Evolutionary conservation across 176 grass and related monocot genomes (phyloP).

Genomic region (Dendrocalamus sinicus): DNA sequence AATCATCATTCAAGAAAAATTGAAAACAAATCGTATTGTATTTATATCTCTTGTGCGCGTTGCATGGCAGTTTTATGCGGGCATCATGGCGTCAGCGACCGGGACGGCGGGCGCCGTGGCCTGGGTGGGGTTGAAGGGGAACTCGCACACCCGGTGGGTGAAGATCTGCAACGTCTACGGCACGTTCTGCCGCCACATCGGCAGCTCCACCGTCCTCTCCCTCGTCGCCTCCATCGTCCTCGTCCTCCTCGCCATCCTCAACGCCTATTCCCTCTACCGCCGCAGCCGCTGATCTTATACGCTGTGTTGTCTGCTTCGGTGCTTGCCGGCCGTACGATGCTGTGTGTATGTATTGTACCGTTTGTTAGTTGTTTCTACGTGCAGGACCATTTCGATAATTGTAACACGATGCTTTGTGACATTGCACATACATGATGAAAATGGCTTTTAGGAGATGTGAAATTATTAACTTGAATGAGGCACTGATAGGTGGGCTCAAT

Average conservation of each 20-base stretch:
- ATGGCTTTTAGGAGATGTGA: too few relatives aligned
- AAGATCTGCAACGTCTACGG: constrained; percentile 65
- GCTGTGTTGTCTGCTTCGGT: background rate
- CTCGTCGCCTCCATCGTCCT: constrained; percentile 63
- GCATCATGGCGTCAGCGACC: constrained; percentile 74
- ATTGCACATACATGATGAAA: background rate
- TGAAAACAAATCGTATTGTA: background rate
- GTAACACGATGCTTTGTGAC: background rate
- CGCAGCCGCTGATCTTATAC: constrained; percentile 43
- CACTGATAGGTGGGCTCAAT: too few relatives aligned
- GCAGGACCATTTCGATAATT: background rate
- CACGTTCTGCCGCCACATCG: constrained; percentile 71
- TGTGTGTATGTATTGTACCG: background rate
- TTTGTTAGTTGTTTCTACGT: background rate
- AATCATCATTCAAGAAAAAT: background rate
- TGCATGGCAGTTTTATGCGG: constrained; percentile 60
- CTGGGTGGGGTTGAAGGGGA: constrained; percentile 73
- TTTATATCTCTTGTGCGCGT: background rate
- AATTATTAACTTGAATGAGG: too few relatives aligned
- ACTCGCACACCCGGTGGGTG: constrained; percentile 64
- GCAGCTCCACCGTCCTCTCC: constrained; percentile 34
- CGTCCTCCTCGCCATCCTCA: constrained; percentile 54
- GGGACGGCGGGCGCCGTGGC: constrained; percentile 61
- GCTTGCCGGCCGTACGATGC: background rate
- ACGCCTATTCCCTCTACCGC: constrained; percentile 59